phyloP scores from a whole-genome alignment of 192 early-diverging fungal genomes.

The Podila epicladia region DNA sequence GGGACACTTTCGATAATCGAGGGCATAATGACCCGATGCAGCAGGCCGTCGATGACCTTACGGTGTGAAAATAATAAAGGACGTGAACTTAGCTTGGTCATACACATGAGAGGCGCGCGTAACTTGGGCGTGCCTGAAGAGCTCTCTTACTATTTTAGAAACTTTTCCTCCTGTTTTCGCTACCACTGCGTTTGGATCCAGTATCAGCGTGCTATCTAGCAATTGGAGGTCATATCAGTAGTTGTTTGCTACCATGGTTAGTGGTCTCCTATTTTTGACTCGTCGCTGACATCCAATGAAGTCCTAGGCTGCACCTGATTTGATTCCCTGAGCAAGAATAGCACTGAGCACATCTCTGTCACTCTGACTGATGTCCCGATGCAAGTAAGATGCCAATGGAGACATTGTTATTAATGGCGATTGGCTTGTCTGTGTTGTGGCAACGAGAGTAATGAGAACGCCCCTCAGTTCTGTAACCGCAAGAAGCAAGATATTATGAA shows the following conservation, averaged over 20 bases:
- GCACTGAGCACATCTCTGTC: constrained; percentile 18
- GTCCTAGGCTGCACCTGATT: constrained; percentile 18
- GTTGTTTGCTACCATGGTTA: not conserved
- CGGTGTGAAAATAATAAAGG: not conserved
- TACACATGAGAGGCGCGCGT: not conserved
- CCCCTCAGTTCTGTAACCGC: no score
- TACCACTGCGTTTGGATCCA: constrained; percentile 34
- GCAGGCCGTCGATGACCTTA: constrained; percentile 35
- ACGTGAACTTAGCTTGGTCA: no score
- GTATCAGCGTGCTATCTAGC: constrained; percentile 24
- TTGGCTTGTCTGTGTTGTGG: not conserved
- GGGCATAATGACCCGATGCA: constrained; percentile 29
- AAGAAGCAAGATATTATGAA: no score
- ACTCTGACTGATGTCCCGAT: not conserved
- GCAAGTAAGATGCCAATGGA: not conserved
- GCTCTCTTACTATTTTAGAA: not conserved
- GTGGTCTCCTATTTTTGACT: not conserved
- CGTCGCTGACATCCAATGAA: not conserved
- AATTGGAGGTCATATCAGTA: not conserved
- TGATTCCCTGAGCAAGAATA: constrained; percentile 37
- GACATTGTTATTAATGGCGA: not conserved
- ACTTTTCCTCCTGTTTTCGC: constrained; percentile 30
- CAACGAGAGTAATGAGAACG: not conserved
- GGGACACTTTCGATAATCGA: constrained; percentile 10
- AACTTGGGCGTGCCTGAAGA: not conserved